Conservation (phyloP, 148 eudicot species). For the Chenopodium formosanum region DNA sequence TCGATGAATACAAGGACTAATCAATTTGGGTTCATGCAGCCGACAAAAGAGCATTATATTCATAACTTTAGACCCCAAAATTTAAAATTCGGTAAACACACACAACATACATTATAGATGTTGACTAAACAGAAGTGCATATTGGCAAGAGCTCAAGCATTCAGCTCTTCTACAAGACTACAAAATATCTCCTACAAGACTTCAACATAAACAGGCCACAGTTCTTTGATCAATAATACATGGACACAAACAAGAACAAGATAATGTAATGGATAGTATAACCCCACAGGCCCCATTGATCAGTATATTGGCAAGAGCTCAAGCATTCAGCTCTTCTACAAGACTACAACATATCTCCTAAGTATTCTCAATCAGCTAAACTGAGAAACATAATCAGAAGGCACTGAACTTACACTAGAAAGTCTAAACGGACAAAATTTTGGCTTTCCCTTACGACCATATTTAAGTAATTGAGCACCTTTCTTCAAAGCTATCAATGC, state of each 20-base stretch:
- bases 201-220: too few relatives aligned
- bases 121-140: background rate
- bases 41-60: background rate
- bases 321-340: background rate
- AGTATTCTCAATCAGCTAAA: background rate
- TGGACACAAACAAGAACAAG: background rate
- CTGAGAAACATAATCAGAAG: background rate
- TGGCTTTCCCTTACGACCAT: slow-evolving; percentile 97
- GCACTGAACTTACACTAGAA: slow-evolving; percentile 64
- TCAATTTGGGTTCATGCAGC: too few relatives aligned
- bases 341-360: too few relatives aligned
- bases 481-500: slow-evolving; percentile 85
- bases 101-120: background rate
- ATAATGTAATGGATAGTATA: background rate
- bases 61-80: background rate
- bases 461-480: slow-evolving; percentile 90
- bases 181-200: too few relatives aligned
- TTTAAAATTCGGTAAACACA: background rate
- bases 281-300: background rate
- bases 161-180: background rate
- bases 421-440: slow-evolving; percentile 90
- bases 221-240: background rate
- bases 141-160: background rate
- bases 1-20: too few relatives aligned
- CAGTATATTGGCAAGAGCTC: too few relatives aligned